Evolutionary conservation across 2,329 filamentous ascomycete species (phyloP).

Genomic region (Aschersonia sp.): DNA sequence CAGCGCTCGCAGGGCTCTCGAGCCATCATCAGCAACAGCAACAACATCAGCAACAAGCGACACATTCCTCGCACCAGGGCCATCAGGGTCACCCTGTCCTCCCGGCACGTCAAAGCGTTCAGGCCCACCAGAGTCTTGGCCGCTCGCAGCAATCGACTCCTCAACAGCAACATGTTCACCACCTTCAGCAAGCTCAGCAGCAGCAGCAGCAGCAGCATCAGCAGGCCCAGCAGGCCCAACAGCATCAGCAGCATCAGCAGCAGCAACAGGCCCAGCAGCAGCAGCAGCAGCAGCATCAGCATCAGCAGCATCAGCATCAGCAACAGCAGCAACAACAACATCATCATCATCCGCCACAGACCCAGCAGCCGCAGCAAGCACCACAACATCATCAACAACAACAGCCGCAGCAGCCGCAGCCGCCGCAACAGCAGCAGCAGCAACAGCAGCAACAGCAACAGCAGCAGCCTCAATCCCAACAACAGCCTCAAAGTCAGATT

Average conservation of each 20-base stretch:
- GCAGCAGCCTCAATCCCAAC: slow-evolving; percentile 11
- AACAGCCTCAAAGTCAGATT: slow-evolving; percentile 7
- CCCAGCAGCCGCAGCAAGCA: slow-evolving; percentile 8
- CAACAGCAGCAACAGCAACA: slow-evolving; percentile 8
- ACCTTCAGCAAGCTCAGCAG: slow-evolving; percentile 13
- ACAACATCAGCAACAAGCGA: slow-evolving; percentile 8
- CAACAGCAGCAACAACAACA: slow-evolving; percentile 4
- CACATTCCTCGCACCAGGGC: slow-evolving; percentile 13
- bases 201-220: slow-evolving; percentile 6
- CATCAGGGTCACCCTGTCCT: slow-evolving; percentile 8
- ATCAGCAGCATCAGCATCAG: slow-evolving; percentile 9
- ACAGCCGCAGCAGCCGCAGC: slow-evolving; percentile 6
- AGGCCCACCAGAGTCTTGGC: slow-evolving; percentile 8
- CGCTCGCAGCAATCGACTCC: slow-evolving; percentile 15
- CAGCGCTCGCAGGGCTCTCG: slow-evolving; percentile 9
- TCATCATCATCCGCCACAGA: slow-evolving; percentile 8
- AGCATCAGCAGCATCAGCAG: neutral
- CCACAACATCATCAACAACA: slow-evolving; percentile 6
- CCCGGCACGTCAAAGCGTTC: slow-evolving; percentile 12
- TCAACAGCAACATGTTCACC: slow-evolving; percentile 10
- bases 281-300: neutral
- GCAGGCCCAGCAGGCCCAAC: neutral
- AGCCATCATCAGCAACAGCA: slow-evolving; percentile 11
- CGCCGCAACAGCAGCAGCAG: slow-evolving; percentile 10
- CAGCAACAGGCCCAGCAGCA: slow-evolving; percentile 6